Evolutionary conservation across 2,329 filamentous ascomycete species (phyloP), one percentile per base, ranked within the genome.

Genomic region (Aureobasidium sp.): DNA sequence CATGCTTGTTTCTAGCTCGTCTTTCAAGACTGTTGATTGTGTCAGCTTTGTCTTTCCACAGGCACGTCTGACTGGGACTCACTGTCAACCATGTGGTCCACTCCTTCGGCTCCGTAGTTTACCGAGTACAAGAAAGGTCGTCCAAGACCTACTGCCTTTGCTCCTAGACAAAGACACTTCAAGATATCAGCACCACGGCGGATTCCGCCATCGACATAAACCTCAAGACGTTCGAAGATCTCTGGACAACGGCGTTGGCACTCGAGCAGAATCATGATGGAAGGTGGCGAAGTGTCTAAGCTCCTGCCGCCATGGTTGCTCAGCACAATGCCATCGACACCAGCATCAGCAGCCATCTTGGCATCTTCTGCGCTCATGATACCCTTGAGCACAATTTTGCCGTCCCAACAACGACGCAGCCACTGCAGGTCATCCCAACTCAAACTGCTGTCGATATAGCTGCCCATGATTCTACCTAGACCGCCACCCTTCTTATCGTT

Each of bases 181-280:
- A 89, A 78, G 3, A 89, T 82, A 68, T 89, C 86, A 0, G 84
- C 83, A 0, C 87, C 87, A 20, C 85, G 75, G n/a, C 80, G 78
- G 34, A 89, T 79, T 0, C 87, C 87, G 0, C 86, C 84, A 65
- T 89, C 86, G 4, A 89, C 75, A 58, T 81, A 84, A 0, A 89
- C 80, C 67, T 87, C 83, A 70, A 88, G 76, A 58, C 73, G 73
- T 29, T 80, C 78, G 57, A 88, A 84, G 0, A 89, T 77, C 61
- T 82, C 77, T 0, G 86, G 85, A 46, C 81, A 84, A 65, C 80
- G 81, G 66, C 79, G 79, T 62, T 84, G 84, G 64, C 89, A 76
- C 72, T 89, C 86, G 0, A 89, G 72, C 4, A 89, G 69, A 0
- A 84, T 79, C 37, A 87, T 70, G 34, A 89, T 77, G 0, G 82